Evolutionary conservation across 192 early-diverging fungal genomes (phyloP).

Genomic region (Mortierella hygrophila): DNA sequence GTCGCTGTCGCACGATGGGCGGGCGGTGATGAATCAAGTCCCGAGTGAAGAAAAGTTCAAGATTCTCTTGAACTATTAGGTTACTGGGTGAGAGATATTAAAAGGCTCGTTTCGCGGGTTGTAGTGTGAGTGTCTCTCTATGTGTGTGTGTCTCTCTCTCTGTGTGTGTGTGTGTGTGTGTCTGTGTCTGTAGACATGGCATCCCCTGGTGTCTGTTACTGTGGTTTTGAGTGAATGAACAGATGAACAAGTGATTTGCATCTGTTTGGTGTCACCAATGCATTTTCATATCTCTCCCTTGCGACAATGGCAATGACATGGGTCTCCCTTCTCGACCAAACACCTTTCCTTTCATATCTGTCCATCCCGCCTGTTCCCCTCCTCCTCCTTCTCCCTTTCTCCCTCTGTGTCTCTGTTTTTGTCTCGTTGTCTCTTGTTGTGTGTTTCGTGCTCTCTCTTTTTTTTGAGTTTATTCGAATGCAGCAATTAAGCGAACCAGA

Average conservation of each 20-base stretch:
- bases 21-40: conserved; percentile 92
- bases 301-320: not conserved
- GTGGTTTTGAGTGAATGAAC: too few species aligned
- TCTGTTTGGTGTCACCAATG: too few species aligned
- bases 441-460: not conserved
- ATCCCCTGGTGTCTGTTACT: too few species aligned
- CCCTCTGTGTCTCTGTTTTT: not conserved
- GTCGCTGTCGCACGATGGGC: conserved; percentile 93
- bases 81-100: not conserved
- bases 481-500: conserved; percentile 4
- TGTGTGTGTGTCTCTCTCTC: not conserved
- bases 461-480: not conserved
- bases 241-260: too few species aligned
- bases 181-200: not conserved
- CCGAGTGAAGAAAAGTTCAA: conserved; percentile 90
- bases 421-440: not conserved
- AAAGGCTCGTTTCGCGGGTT: too few species aligned
- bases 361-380: not conserved
- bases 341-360: not conserved
- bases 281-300: too few species aligned
- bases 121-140: not conserved
- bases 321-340: not conserved
- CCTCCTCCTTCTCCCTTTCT: not conserved
- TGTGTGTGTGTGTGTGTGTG: not conserved
- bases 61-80: conserved; percentile 66